Evolutionary conservation across 139 green algal species (phyloP).

Genomic region (Chlorella ohadii): DNA sequence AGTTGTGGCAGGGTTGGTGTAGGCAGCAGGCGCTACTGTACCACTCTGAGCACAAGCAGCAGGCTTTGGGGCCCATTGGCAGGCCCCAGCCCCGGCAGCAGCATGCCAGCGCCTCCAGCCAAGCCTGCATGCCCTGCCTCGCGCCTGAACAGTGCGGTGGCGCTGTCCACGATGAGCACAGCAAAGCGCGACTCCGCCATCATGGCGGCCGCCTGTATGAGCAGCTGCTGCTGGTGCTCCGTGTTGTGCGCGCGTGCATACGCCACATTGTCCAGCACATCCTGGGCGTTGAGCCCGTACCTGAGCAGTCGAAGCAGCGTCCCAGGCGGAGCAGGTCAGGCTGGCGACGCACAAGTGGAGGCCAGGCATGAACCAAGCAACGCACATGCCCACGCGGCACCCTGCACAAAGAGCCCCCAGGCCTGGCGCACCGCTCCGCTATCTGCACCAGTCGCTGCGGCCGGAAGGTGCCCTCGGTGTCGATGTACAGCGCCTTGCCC

Average conservation of each 20-base stretch:
- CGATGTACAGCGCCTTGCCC: constrained; percentile 98
- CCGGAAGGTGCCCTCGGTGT: constrained; percentile 97
- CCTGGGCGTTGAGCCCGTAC: constrained; percentile 84
- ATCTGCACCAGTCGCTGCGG: constrained; percentile 91
- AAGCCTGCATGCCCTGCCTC: background rate
- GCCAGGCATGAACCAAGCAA: no score
- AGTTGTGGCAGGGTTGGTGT: background rate
- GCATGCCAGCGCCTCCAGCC: no score
- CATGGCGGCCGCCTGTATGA: constrained; percentile 90
- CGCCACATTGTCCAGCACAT: constrained; percentile 98
- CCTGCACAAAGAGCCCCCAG: no score
- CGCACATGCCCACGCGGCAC: no score
- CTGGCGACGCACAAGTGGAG: no score
- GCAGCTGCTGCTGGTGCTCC: constrained; percentile 95
- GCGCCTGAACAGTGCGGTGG: constrained; percentile 89
- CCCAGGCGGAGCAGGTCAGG: no score
- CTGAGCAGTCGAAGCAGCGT: constrained; percentile 47
- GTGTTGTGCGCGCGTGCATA: constrained; percentile 99
- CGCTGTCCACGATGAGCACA: constrained; percentile 96
- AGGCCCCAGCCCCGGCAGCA: no score
- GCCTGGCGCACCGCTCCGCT: constrained; percentile 76
- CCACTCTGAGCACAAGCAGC: background rate
- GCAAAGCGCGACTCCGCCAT: constrained; percentile 94
- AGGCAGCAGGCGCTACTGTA: background rate
- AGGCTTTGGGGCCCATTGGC: no score